Base-by-base conservation (phyloP, 208 protist species). In the Trypanosoma theileri region DNA sequence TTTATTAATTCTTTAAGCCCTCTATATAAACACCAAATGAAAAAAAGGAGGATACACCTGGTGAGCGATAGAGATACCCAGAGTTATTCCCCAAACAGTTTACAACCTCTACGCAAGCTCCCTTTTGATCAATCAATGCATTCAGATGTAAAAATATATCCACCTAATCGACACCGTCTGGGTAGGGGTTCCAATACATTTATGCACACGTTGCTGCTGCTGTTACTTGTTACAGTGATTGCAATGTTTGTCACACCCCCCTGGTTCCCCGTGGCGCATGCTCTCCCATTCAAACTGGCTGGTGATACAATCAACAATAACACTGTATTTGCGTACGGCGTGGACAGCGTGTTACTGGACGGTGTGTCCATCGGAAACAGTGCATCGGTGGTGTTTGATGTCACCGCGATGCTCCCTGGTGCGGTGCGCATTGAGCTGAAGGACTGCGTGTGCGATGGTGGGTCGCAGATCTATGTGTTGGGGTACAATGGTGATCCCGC, bases 401-500 rank as follows among this genome's bases (percentile, higher is more conserved):
- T 69, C n/a, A 22, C 46, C 4, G 63, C 63, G 26, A 69, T 69
- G 63, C 41, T 69, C 42, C 63, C 63, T 31, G 63, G 63, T 9
- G 4, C 16, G 8, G 41, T 60, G 44, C 53, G 16, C 19, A 67
- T 67, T 51, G 21, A 59, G 4, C 35, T 67, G 3, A 59, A 67
- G 44, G 24, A 67, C 48, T 67, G 63, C 28, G 52, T 54, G 48
- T 69, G 63, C 55, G 28, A 59, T 4, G 63, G 50, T 21, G 63
- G 63, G 21, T 57, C 63, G 51, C 51, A 57, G 55, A 69, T 69
- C 51, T 69, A 69, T 51, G 51, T 69, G n/a, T 51, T 4, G n/a
- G 63, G 63, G 17, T 59, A 68, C 59, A 10, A 4, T 21, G 28
- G 26, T 21, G 8, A 40, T 7, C 44, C 60, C 8, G 4, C 26